A percentile compares a stretch with the other conserved stretches of the same genome.
Conservation (phyloP, 345 rosid species). For the Euphorbia peplus region DNA sequence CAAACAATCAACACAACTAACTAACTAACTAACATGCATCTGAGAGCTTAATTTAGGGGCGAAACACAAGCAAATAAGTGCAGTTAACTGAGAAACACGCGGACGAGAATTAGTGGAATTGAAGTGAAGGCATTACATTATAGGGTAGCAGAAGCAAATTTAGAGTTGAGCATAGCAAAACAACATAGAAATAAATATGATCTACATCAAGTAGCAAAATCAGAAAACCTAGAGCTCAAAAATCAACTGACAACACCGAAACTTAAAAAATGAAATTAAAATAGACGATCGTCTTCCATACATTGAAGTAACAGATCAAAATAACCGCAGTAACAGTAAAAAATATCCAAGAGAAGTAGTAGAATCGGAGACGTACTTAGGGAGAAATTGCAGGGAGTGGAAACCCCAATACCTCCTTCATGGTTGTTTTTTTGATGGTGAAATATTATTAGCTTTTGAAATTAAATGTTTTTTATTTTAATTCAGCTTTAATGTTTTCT, state of each 20-base stretch:
- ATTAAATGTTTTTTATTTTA: not conserved
- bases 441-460: not conserved
- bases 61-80: not conserved
- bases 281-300: not conserved
- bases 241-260: not conserved
- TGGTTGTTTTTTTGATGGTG: not conserved
- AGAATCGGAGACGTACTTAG: not conserved
- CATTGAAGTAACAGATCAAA: conserved; percentile 6
- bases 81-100: not conserved
- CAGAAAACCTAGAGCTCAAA: not conserved
- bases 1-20: no score
- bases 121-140: no score
- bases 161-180: not conserved
- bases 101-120: not conserved
- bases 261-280: not conserved
- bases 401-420: conserved; percentile 4
- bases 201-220: not conserved
- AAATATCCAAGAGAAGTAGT: not conserved
- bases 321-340: not conserved
- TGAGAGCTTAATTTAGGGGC: not conserved
- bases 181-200: conserved; percentile 3
- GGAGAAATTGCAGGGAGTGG: not conserved
- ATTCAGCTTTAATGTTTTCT: conserved; percentile 10
- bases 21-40: not conserved
- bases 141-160: not conserved